These are phyloP conservation scores for Tuber melanosporum DNA, from an alignment of 495 filamentous ascomycete species.

Conservation along the genomic window DNA sequence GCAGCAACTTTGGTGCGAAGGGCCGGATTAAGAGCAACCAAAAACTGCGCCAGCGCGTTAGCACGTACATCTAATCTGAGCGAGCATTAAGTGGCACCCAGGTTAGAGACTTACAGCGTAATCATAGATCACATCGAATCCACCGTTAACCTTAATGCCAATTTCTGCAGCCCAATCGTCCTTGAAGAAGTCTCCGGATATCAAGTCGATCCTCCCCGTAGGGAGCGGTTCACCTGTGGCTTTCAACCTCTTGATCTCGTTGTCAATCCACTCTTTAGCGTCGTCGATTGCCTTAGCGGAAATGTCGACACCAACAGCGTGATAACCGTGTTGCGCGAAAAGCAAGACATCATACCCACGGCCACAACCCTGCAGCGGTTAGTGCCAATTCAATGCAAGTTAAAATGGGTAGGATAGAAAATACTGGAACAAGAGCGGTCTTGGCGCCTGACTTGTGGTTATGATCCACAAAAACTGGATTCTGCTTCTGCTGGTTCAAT, in stretches of 20 bases:
- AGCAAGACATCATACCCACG: slow-evolving; percentile 68
- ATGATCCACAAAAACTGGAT: slow-evolving; percentile 21
- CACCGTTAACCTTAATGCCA: slow-evolving; percentile 43
- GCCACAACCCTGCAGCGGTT: slow-evolving; percentile 57
- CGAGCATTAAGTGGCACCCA: too few species aligned
- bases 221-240: neutral
- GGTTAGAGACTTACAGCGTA: slow-evolving; percentile 58
- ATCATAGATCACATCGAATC: slow-evolving; percentile 76
- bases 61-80: neutral
- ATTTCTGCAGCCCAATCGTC: slow-evolving; percentile 47
- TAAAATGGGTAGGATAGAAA: neutral
- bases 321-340: slow-evolving; percentile 63
- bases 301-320: slow-evolving; percentile 66
- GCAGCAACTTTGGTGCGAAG: slow-evolving; percentile 42
- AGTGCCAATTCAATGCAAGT: neutral
- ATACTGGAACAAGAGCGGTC: slow-evolving; percentile 53
- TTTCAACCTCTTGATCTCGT: slow-evolving; percentile 6
- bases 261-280: slow-evolving; percentile 46
- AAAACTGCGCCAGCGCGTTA: slow-evolving; percentile 38
- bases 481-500: slow-evolving; percentile 42
- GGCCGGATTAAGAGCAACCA: slow-evolving; percentile 46
- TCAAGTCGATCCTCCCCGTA: slow-evolving; percentile 54
- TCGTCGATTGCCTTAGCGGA: slow-evolving; percentile 53
- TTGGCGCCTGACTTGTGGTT: slow-evolving; percentile 40
- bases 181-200: slow-evolving; percentile 52